Evolutionary conservation across 2,329 filamentous ascomycete genomes (phyloP).

Genomic region (Dactylellina haptotyla): DNA sequence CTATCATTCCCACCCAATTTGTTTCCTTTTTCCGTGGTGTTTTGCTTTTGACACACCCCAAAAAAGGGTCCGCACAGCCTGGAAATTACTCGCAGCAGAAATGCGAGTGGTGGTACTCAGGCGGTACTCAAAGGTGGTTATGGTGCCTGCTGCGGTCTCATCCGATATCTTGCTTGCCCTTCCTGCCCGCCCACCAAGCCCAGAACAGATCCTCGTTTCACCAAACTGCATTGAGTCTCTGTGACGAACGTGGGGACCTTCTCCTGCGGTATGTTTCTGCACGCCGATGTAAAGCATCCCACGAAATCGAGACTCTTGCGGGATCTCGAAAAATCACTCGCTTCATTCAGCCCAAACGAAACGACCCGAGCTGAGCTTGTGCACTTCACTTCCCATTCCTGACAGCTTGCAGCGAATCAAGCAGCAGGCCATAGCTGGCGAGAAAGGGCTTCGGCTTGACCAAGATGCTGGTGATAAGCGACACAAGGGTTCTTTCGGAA

Average conservation of each 20-base stretch:
- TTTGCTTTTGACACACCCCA: conserved; percentile 47
- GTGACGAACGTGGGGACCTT: conserved; percentile 7
- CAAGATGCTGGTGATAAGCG: conserved; percentile 16
- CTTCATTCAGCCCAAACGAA: not conserved
- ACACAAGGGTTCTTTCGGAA: conserved; percentile 11
- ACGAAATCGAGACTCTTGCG: not conserved
- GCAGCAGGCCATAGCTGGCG: not conserved
- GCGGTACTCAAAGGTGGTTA: no score
- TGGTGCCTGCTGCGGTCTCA: conserved; percentile 19
- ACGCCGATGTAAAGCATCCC: not conserved
- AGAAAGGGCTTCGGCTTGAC: not conserved
- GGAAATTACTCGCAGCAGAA: no score
- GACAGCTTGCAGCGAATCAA: not conserved
- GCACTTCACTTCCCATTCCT: conserved; percentile 11
- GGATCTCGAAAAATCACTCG: conserved; percentile 9
- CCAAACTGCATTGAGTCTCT: not conserved
- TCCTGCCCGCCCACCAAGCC: not conserved
- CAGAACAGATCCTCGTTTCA: not conserved
- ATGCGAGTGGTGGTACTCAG: no score
- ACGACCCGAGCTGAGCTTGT: not conserved
- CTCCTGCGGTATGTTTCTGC: not conserved
- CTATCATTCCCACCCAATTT: conserved; percentile 39
- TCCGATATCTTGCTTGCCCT: conserved; percentile 38
- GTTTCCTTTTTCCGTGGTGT: conserved; percentile 23
- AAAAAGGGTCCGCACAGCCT: conserved; percentile 28